These are phyloP conservation scores for Fusarium ramigenum DNA, from an alignment of 2,329 filamentous ascomycete genomes.

Conservation along the genomic window DNA sequence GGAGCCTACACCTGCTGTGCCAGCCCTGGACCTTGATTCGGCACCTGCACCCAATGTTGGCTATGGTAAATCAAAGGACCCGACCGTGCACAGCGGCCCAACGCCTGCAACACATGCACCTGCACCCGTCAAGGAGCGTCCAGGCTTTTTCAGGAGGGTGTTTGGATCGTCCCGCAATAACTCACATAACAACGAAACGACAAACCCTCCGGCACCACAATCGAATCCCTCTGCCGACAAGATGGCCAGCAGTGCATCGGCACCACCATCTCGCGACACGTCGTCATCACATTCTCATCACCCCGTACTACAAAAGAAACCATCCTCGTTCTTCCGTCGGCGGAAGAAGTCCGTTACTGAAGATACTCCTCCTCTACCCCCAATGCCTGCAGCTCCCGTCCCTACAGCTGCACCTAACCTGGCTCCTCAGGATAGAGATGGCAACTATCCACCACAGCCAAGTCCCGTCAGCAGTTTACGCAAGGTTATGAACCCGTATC, in stretches of 20 bases:
- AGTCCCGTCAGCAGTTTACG: slow-evolving; percentile 84
- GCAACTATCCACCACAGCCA: slow-evolving; percentile 51
- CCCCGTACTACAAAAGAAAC: slow-evolving; percentile 81
- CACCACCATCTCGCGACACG: slow-evolving; percentile 61
- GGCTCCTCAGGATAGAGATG: slow-evolving; percentile 44
- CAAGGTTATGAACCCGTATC: slow-evolving; percentile 87
- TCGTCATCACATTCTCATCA: slow-evolving; percentile 57
- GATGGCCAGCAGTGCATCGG: slow-evolving; percentile 59
- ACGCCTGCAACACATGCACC: slow-evolving; percentile 59
- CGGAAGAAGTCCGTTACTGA: slow-evolving; percentile 90
- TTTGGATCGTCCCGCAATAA: slow-evolving; percentile 77
- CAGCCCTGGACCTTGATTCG: slow-evolving; percentile 56
- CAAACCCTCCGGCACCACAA: slow-evolving; percentile 37
- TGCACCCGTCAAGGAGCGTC: slow-evolving; percentile 70
- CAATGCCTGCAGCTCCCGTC: slow-evolving; percentile 55
- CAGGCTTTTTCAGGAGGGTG: slow-evolving; percentile 91
- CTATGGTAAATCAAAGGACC: slow-evolving; percentile 67
- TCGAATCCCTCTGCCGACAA: slow-evolving; percentile 45
- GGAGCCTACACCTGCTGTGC: slow-evolving; percentile 45
- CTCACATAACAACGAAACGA: slow-evolving; percentile 40
- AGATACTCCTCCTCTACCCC: slow-evolving; percentile 68
- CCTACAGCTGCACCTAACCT: slow-evolving; percentile 50
- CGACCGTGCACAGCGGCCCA: slow-evolving; percentile 56
- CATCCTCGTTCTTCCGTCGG: slow-evolving; percentile 92
- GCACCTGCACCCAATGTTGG: slow-evolving; percentile 67